Base-by-base conservation (phyloP, 495 filamentous ascomycete genomes). In the Rostrohypoxylon terebratum region DNA sequence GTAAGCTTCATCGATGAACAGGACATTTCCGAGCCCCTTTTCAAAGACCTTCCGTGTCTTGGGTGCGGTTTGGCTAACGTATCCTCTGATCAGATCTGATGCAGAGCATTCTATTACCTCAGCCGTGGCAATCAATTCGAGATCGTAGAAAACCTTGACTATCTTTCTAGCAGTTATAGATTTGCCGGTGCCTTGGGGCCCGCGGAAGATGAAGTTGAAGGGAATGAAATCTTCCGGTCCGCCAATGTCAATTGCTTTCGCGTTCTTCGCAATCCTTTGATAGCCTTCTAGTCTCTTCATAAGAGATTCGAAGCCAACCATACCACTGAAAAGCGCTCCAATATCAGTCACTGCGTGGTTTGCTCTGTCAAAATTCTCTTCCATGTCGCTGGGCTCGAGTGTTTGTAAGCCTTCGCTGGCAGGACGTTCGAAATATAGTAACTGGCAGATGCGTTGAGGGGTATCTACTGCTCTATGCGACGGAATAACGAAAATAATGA, bases 81-180 rank as follows among this genome's bases (percentile, higher is more conserved):
- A 90, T 65, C 86, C 70, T 2, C 86, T 89, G 2, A 91, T 78
- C 0, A 92, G 76, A 11, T 91, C 89, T 0, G 86, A 83, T 0
- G 87, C 86, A 1, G 90, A 91, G 50, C 79, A 81, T 66, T 90
- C 88, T 0, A 88, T 73, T 0, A 91, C 86, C 66, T 90, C 85
- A 0, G 67, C 72, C 0, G 82, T 83, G 0, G 86, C 73, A 3
- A 91, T 76, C 21, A 91, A 83, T 0, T 89, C 88, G 83, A 91
- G 85, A 69, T 92, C 85, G 71, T 92, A 92, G 71, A 87, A 93
- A 0, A 94, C 79, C 57, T 89, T 80, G 21, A 90, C 91, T 84
- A 93, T 91, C 66, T 88, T 90, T 59, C 83, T 79, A 0, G 92
- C 92, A 0, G 89, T 92, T 0, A 83, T 89, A 0, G 91, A 92